Evolutionary conservation across 2,329 filamentous ascomycete species (phyloP).

Genomic region (Fusarium begoniae): DNA sequence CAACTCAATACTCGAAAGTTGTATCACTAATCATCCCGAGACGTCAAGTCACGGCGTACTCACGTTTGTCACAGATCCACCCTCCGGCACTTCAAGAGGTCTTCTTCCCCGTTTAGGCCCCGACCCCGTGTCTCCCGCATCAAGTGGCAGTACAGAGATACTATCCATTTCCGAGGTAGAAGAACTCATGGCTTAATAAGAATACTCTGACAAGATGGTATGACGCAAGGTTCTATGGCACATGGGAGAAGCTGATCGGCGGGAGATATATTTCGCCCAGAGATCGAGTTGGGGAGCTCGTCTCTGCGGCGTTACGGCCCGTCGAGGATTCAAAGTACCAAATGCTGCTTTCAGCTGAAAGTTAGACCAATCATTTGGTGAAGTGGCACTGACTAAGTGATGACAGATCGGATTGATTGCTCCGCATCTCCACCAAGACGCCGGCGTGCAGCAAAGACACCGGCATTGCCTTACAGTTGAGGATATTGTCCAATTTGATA

Average conservation of each 20-base stretch:
- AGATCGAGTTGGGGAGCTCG: background rate
- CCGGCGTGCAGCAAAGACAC: background rate
- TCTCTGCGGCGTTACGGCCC: background rate
- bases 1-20: background rate
- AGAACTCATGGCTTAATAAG: background rate
- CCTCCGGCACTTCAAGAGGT: background rate
- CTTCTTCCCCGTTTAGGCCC: background rate
- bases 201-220: background rate
- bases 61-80: background rate
- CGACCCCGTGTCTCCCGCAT: background rate
- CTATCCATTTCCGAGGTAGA: background rate
- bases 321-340: background rate
- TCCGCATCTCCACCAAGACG: slow-evolving; percentile 5
- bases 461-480: background rate
- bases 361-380: background rate
- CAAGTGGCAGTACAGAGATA: background rate
- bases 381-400: background rate
- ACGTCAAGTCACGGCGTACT: background rate
- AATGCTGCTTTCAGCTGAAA: background rate
- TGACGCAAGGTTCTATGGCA: background rate
- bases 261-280: background rate
- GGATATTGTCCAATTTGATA: accelerated
- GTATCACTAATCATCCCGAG: background rate
- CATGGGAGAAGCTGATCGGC: background rate
- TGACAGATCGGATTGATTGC: background rate